Conservation (phyloP, 352 stramenopile species). For the Globisporangium recalcitrans region DNA sequence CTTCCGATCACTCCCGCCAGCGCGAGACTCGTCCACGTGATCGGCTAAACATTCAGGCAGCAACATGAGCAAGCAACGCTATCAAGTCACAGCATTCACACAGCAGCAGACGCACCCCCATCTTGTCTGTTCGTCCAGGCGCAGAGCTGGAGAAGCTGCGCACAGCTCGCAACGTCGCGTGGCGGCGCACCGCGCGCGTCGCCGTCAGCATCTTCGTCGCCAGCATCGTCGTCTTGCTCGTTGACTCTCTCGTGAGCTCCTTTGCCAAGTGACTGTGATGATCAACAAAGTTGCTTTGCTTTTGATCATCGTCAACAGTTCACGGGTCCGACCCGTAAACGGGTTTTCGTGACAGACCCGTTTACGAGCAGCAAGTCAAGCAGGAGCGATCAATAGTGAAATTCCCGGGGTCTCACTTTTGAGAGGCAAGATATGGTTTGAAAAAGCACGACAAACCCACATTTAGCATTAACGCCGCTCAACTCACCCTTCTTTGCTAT, state of each 20-base stretch:
- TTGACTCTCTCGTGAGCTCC: slow-evolving; percentile 2
- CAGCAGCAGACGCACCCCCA: slow-evolving; percentile 36
- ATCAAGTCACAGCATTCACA: background rate
- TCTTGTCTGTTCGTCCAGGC: slow-evolving; percentile 46
- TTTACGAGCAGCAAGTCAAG: no score
- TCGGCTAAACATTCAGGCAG: slow-evolving; percentile 27
- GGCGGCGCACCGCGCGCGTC: slow-evolving; percentile 20
- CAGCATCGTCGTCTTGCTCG: slow-evolving; percentile 21
- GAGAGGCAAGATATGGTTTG: no score
- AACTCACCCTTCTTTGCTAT: no score
- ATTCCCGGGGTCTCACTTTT: no score
- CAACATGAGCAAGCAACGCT: background rate
- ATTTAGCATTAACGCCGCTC: no score
- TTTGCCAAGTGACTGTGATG: background rate
- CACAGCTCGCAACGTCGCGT: background rate
- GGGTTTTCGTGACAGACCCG: no score
- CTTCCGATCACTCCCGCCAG: slow-evolving; percentile 63
- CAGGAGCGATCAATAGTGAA: no score
- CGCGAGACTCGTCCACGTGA: slow-evolving; percentile 83
- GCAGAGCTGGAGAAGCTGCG: slow-evolving; percentile 38
- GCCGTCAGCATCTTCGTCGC: slow-evolving; percentile 22
- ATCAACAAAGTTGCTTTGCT: background rate
- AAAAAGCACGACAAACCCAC: no score
- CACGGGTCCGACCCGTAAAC: no score
- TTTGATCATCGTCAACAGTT: no score